Evolutionary conservation across 495 filamentous ascomycete species (phyloP), one percentile per base, ranked within the genome.

Genomic region (Penicillium verhagenii): DNA sequence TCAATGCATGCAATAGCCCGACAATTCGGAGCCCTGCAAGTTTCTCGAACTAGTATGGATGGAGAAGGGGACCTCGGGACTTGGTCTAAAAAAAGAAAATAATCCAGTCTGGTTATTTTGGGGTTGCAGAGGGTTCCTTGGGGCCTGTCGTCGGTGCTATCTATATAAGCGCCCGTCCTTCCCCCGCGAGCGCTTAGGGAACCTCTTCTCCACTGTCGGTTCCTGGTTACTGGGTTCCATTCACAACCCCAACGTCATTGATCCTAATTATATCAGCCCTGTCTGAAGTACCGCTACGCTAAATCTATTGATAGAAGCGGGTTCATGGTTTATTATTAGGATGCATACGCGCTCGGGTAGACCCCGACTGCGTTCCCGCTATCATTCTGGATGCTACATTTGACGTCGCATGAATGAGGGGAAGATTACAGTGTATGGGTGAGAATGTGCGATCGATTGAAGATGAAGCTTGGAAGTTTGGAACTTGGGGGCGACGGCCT

Each of bases 271-370:
- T 19, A 31, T 47, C 44, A 18, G 13, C 13, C 24, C 44, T 18
- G n/a, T n/a, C n/a, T n/a, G n/a, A n/a, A n/a, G n/a, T n/a, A 47
- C 44, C 14, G 10, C 6, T 11, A 37, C 29, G 25, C 45, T 43
- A 43, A 46, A 31, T 54, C 56, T 63, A 63, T 54, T 59, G 39
- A 53, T 54, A 54, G 51, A 24, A n/a, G n/a, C n/a, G n/a, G n/a
- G n/a, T n/a, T n/a, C n/a, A n/a, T 33, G 14, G 20, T 20, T 35
- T 51, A 45, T 55, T 55, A 11, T 57, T 51, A 53, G 50, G n/a
- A 16, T 33, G 14, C 29, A 14, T 53, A 53, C 40, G 50, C 50
- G 50, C 50, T 42, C 50, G 42, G 42, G 10, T 5, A 26, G 20
- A 8, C 10, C 21, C 19, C 11, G 18, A 9, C 5, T 20, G 40